These are phyloP conservation scores for Raffaelea ambrosiae DNA, from an alignment of 2,329 filamentous ascomycete genomes.

Conservation along the genomic window DNA sequence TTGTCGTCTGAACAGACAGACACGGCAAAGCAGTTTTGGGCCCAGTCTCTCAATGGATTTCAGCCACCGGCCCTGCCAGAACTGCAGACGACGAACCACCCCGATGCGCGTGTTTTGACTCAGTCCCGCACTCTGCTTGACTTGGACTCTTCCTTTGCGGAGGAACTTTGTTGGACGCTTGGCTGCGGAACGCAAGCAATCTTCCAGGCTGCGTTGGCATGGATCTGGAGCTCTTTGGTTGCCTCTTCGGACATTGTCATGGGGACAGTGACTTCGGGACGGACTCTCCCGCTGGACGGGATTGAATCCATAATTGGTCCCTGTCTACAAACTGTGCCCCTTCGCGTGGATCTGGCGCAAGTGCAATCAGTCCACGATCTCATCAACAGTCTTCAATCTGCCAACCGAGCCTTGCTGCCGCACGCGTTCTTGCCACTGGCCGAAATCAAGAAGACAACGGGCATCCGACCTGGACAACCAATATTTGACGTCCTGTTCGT, in stretches of 20 bases:
- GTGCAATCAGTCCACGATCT: constrained; percentile 50
- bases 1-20: constrained; percentile 20
- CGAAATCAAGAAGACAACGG: constrained; percentile 58
- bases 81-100: constrained; percentile 30
- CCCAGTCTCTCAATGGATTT: constrained; percentile 50
- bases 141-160: constrained; percentile 24
- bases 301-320: constrained; percentile 73
- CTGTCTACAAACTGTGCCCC: constrained; percentile 67
- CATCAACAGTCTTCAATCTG: constrained; percentile 52
- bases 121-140: constrained; percentile 19
- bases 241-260: constrained; percentile 61
- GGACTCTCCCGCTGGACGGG: constrained; percentile 60
- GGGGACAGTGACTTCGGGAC: constrained; percentile 74
- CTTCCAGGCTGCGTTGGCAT: constrained; percentile 64
- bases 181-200: constrained; percentile 58
- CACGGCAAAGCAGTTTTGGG: constrained; percentile 58
- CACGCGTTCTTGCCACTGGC: constrained; percentile 56
- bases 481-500: constrained; percentile 75
- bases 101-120: constrained; percentile 12
- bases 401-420: constrained; percentile 57
- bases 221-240: constrained; percentile 56
- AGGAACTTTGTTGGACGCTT: constrained; percentile 26
- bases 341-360: constrained; percentile 52
- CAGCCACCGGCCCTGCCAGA: constrained; percentile 49
- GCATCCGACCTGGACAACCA: constrained; percentile 41